Conservation (phyloP, 371 early-diverging fungal species). For the Mucor mucedo region DNA sequence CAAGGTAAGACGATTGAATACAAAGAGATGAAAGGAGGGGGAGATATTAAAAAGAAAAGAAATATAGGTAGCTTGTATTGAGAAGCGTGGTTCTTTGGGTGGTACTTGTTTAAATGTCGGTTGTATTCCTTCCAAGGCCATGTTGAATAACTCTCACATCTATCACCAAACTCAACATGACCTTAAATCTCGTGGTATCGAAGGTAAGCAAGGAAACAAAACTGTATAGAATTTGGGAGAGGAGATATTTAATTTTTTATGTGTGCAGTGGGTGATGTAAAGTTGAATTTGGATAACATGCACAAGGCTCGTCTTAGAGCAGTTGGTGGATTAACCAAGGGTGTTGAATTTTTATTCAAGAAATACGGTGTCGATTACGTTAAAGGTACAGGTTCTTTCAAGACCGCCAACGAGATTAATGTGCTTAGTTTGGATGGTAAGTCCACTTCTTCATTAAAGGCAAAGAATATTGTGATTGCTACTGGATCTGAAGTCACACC, state of each 20-base stretch:
- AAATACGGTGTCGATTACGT: conserved; percentile 95
- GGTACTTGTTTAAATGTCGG: conserved; percentile 99
- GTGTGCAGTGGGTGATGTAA: conserved; percentile 69
- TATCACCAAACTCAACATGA: conserved; percentile 94
- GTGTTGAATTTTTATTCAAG: conserved; percentile 95
- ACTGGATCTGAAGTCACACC: conserved; percentile 95
- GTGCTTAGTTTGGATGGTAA: conserved; percentile 83
- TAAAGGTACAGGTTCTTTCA: conserved; percentile 91
- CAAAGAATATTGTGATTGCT: conserved; percentile 97
- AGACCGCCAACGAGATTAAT: conserved; percentile 77
- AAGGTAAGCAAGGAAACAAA: conserved; percentile 28
- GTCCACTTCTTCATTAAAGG: conserved; percentile 65
- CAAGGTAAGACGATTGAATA: conserved; percentile 63
- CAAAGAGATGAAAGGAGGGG: not conserved
- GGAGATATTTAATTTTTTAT: too few relatives aligned
- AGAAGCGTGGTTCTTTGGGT: conserved; percentile 95
- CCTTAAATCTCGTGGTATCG: conserved; percentile 92
- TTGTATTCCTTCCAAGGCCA: conserved; percentile 98
- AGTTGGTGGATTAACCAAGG: conserved; percentile 88
- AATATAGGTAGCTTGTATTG: conserved; percentile 91
- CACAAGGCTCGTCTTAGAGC: conserved; percentile 92
- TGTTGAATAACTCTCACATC: conserved; percentile 97
- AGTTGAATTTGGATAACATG: conserved; percentile 87
- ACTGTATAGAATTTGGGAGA: too few relatives aligned
- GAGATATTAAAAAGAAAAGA: not conserved